Conservation (phyloP, 1,139 yeast genomes). For the Debaryomyces sp. region DNA sequence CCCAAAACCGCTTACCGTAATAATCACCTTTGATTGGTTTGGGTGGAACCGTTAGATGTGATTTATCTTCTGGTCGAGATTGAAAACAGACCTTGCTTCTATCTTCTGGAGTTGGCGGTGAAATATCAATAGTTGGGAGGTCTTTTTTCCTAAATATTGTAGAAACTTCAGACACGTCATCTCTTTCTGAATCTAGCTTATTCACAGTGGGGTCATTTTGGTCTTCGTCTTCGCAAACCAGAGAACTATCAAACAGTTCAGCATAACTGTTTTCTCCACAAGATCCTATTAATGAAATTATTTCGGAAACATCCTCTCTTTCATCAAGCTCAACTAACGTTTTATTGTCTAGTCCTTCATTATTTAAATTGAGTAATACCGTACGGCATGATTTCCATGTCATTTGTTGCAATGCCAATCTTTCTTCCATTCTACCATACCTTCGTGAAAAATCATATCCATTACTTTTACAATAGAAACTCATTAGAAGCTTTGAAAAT, state of each 20-base stretch:
- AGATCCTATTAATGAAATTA: background rate
- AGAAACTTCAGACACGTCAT: background rate
- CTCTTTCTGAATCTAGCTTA: background rate
- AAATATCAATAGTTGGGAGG: background rate
- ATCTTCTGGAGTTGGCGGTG: background rate
- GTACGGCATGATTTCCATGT: background rate
- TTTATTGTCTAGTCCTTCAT: background rate
- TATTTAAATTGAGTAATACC: background rate
- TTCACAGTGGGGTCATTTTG: background rate
- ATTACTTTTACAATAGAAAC: background rate
- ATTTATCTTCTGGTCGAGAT: background rate
- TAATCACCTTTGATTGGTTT: conserved; percentile 2
- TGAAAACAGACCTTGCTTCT: background rate
- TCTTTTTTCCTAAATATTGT: background rate
- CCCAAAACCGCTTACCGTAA: background rate
- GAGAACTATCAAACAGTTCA: background rate
- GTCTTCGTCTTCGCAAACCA: background rate
- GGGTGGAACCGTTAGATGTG: background rate
- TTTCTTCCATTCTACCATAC: background rate
- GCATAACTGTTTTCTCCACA: background rate
- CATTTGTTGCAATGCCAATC: background rate
- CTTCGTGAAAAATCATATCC: background rate
- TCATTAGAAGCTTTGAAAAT: background rate
- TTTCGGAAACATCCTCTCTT: background rate
- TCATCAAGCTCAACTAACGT: background rate